Conservation (phyloP, 2,329 filamentous ascomycete species). For the Trichoderma atrobrunneum region DNA sequence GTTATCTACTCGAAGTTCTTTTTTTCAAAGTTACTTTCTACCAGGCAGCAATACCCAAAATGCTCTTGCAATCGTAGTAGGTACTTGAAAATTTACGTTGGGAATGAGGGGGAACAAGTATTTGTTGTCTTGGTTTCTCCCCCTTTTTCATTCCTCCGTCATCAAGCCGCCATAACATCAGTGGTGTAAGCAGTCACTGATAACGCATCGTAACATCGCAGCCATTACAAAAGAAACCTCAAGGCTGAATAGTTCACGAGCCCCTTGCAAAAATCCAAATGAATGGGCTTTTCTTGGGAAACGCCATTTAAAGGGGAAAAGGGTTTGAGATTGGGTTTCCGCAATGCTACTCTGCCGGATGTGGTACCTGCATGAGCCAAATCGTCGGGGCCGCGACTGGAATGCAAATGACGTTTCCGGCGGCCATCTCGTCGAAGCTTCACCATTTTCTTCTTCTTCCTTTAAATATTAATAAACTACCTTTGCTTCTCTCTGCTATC, state of each 20-base stretch:
- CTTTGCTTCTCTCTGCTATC: not conserved
- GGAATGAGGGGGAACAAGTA: not conserved
- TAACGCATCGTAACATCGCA: not conserved
- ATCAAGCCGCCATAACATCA: not conserved
- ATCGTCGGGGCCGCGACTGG: not conserved
- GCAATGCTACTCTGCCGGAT: not conserved
- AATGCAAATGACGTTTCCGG: constrained; percentile 9
- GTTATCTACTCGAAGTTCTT: not conserved
- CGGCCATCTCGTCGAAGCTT: not conserved
- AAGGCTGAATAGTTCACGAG: not conserved
- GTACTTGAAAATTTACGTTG: not conserved
- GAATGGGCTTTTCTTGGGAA: not conserved
- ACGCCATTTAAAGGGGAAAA: not conserved
- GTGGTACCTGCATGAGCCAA: not conserved
- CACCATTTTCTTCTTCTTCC: not conserved
- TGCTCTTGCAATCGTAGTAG: not conserved
- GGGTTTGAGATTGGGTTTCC: not conserved
- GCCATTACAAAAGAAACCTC: not conserved
- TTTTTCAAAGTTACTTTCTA: not conserved
- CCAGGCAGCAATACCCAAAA: not conserved
- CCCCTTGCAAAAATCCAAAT: not conserved
- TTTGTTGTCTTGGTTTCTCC: not conserved
- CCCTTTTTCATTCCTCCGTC: not conserved
- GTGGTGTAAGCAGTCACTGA: not conserved
- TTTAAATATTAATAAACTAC: not conserved